phyloP scores from a whole-genome alignment of 495 filamentous ascomycete species.

The Trichoderma virens region DNA sequence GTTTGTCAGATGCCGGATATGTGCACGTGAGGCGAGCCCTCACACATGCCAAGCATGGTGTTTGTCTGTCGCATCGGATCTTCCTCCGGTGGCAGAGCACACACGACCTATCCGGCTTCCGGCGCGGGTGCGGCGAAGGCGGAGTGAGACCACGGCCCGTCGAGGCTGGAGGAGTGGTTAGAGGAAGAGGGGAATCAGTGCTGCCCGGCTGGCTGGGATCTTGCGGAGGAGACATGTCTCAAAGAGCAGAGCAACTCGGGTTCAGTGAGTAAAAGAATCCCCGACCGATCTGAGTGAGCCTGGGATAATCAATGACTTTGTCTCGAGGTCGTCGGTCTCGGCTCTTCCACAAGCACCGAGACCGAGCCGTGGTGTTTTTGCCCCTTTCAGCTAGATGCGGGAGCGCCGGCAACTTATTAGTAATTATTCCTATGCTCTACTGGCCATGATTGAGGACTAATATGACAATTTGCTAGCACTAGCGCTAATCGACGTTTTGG shows the following conservation, averaged over 20 bases:
- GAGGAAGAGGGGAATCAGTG: background rate
- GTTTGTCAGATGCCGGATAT: background rate
- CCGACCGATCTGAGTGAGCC: background rate
- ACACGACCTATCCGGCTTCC: conserved; percentile 5
- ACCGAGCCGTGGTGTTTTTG: background rate
- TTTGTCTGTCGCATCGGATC: conserved; percentile 9
- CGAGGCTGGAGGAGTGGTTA: background rate
- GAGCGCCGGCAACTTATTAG: background rate
- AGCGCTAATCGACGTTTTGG: no score
- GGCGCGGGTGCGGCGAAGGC: background rate
- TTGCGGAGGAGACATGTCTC: conserved; percentile 3
- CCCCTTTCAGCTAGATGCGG: background rate
- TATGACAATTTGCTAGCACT: no score
- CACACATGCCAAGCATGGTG: conserved; percentile 8
- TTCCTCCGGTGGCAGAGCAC: conserved; percentile 7
- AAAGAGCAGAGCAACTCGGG: background rate
- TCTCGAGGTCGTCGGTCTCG: background rate
- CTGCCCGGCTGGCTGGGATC: background rate
- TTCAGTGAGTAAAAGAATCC: background rate
- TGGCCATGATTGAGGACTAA: no score
- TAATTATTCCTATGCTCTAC: background rate
- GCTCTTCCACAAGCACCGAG: background rate
- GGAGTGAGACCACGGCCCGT: background rate
- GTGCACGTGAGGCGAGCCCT: conserved; percentile 7
- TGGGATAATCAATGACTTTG: background rate